Conservation (phyloP, 1,284 basidiomycete species). For the Meripilus lineatus region DNA sequence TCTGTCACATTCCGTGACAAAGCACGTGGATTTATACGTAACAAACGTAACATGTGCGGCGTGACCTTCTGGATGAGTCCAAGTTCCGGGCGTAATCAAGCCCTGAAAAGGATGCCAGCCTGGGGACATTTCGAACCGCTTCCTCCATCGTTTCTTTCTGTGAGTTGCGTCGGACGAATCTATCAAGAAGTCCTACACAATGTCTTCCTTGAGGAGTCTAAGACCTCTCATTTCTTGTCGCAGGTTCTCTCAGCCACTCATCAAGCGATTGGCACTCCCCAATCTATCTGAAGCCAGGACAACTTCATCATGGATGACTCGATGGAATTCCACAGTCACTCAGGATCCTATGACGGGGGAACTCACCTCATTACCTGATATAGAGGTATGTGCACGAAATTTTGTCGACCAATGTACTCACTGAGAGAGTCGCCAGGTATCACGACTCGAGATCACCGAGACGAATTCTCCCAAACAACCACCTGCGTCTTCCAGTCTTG, state of each 20-base stretch:
- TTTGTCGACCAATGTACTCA: too few relatives aligned
- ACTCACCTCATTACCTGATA: conserved; percentile 21
- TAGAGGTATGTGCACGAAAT: conserved; percentile 22
- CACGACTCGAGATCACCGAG: conserved; percentile 42
- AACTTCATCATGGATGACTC: conserved; percentile 1
- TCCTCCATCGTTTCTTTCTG: too few relatives aligned
- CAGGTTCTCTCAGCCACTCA: conserved; percentile 3
- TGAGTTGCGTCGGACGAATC: too few relatives aligned
- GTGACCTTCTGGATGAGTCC: too few relatives aligned
- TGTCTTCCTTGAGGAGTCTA: conserved; percentile 8
- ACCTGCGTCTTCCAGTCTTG: conserved; percentile 49
- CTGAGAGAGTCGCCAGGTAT: conserved; percentile 41
- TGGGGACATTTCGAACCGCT: too few relatives aligned
- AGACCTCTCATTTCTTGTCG: neutral
- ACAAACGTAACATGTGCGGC: too few relatives aligned
- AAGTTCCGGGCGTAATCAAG: too few relatives aligned
- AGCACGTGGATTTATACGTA: too few relatives aligned
- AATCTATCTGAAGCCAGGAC: too few relatives aligned
- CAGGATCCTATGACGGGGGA: conserved; percentile 22
- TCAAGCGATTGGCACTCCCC: neutral
- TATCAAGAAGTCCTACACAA: too few relatives aligned
- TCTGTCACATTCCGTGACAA: too few relatives aligned
- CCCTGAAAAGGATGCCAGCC: too few relatives aligned
- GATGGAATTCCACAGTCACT: conserved; percentile 18
- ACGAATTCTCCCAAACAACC: conserved; percentile 46